Evolutionary conservation across 345 rosid genomes (phyloP).

Genomic region (Gossypium sturtianum): DNA sequence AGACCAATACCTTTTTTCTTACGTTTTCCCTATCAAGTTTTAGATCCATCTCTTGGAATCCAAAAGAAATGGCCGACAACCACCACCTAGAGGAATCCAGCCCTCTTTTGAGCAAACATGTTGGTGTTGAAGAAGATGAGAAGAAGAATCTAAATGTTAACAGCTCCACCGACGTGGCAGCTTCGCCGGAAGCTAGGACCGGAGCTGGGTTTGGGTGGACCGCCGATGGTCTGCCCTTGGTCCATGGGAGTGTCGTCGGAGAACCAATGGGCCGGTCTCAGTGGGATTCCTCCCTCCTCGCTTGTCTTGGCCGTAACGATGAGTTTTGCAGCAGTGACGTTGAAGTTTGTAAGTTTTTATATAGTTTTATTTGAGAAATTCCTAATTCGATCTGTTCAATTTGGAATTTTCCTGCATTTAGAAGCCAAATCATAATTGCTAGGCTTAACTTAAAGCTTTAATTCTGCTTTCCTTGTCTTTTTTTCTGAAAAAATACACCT

Average conservation of each 20-base stretch:
- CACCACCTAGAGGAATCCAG: constrained; percentile 48
- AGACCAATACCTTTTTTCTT: background rate
- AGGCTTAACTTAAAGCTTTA: background rate
- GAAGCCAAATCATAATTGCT: background rate
- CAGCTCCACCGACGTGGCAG: background rate
- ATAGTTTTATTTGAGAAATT: background rate
- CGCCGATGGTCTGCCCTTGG: constrained; percentile 72
- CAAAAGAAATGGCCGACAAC: background rate
- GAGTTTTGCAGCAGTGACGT: constrained; percentile 98
- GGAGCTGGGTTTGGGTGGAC: constrained; percentile 54
- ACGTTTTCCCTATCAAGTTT: background rate
- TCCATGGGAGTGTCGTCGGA: constrained; percentile 75
- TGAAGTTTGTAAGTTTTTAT: constrained; percentile 79
- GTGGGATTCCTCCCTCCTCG: constrained; percentile 64
- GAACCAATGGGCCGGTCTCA: constrained; percentile 71
- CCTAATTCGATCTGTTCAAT: background rate
- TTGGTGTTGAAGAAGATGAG: constrained; percentile 15
- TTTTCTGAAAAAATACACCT: background rate
- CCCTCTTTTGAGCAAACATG: constrained; percentile 54
- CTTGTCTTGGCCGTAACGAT: constrained; percentile 85
- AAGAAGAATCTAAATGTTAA: constrained; percentile 29
- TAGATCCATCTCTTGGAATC: background rate
- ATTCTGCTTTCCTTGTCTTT: background rate
- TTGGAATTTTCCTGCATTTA: background rate
- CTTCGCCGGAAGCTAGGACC: constrained; percentile 16